Percentiles rank a stretch among this genome's conserved stretches.
Evolutionary conservation across 106 monocot species (phyloP).

Genomic region (Posidonia australis): DNA sequence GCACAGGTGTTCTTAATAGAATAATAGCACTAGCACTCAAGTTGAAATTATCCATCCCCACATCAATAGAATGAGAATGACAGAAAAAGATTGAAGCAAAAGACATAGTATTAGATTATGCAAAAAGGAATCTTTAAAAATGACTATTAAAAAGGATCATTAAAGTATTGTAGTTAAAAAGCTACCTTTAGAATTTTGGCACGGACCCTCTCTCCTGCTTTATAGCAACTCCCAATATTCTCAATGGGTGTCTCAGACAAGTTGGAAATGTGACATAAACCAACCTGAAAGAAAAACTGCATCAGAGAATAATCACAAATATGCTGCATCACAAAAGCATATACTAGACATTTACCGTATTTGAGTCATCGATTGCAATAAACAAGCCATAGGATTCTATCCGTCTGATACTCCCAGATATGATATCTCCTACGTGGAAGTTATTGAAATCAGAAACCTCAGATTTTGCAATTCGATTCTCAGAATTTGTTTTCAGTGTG

Average conservation of each 20-base stretch:
- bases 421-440: constrained; percentile 63
- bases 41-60: too few relatives aligned
- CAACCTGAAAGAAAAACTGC: constrained; percentile 50
- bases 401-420: constrained; percentile 61
- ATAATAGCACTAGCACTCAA: too few relatives aligned
- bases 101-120: too few relatives aligned
- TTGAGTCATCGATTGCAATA: constrained; percentile 50
- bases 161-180: too few relatives aligned
- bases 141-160: too few relatives aligned
- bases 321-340: background rate
- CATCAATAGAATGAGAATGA: too few relatives aligned
- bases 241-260: constrained; percentile 53
- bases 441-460: constrained; percentile 18
- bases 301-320: background rate
- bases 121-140: too few relatives aligned
- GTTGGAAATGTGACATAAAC: constrained; percentile 84
- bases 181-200: constrained; percentile 72
- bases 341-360: constrained; percentile 33
- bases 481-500: constrained; percentile 39
- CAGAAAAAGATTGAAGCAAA: too few relatives aligned
- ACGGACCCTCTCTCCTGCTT: constrained; percentile 45
- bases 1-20: too few relatives aligned
- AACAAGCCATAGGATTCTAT: constrained; percentile 76
- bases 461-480: constrained; percentile 22
- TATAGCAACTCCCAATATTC: constrained; percentile 44